These are phyloP conservation scores for Vaccinium darrowii DNA, from an alignment of 148 eudicot genomes.

Conservation along the genomic window DNA sequence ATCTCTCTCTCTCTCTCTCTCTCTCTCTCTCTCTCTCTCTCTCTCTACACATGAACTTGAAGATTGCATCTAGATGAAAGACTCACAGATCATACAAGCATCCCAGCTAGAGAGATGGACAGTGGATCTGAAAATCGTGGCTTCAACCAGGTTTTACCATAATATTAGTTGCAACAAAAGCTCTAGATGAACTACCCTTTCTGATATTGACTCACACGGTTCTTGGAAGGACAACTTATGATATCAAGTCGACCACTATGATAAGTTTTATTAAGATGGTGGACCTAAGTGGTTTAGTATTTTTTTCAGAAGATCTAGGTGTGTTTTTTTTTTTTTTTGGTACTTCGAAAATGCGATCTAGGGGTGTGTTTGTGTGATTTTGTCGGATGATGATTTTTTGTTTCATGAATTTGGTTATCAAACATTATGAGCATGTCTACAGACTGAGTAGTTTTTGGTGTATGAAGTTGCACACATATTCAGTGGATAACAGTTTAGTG, in stretches of 20 bases:
- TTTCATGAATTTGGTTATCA: background rate
- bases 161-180: background rate
- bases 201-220: background rate
- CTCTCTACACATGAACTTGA: no score
- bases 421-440: background rate
- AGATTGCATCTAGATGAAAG: no score
- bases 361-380: background rate
- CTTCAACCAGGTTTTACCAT: conserved; percentile 33
- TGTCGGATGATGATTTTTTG: conserved; percentile 5
- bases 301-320: background rate
- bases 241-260: background rate
- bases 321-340: no score
- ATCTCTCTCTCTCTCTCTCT: no score
- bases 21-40: no score
- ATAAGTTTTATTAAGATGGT: background rate
- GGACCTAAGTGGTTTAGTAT: background rate
- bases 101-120: conserved; percentile 44
- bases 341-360: no score
- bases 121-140: conserved; percentile 68
- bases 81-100: conserved; percentile 43
- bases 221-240: background rate
- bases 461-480: no score
- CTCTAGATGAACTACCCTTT: background rate
- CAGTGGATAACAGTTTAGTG: no score
- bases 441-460: no score